phyloP scores from a whole-genome alignment of 352 stramenopile genomes.

The Phytopythium cucurbitacearum region DNA sequence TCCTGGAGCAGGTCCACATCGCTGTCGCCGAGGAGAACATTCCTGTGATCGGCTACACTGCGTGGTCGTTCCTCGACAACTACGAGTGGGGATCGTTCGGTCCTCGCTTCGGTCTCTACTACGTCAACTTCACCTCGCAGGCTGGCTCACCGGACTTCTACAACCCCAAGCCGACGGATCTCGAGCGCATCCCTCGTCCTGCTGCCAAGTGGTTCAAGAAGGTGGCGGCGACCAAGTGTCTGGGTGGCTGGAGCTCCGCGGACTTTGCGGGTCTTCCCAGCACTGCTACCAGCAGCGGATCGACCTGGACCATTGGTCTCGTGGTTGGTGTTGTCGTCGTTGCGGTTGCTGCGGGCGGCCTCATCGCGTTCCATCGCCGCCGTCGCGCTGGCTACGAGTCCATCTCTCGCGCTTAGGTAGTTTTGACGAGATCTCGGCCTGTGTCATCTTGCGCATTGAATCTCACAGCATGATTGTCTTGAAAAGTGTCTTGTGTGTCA shows the following conservation, averaged over 20 bases:
- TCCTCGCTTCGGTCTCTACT: conserved; percentile 58
- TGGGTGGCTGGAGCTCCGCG: conserved; percentile 5
- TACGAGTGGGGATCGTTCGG: conserved; percentile 42
- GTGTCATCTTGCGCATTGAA: too few species aligned
- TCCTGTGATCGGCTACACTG: conserved; percentile 23
- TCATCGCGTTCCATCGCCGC: too few species aligned
- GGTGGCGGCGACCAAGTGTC: conserved; percentile 24
- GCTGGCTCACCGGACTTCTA: conserved; percentile 20
- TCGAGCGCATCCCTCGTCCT: conserved; percentile 29
- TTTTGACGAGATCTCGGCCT: too few species aligned
- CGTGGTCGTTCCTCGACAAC: conserved; percentile 39
- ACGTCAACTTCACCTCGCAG: conserved; percentile 48
- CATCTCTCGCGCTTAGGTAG: too few species aligned
- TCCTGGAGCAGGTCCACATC: conserved; percentile 36
- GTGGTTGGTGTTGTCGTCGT: too few species aligned
- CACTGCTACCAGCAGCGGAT: too few species aligned
- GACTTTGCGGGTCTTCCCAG: too few species aligned
- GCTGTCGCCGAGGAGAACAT: conserved; percentile 32
- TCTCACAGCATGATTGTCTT: too few species aligned
- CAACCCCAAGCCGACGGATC: conserved; percentile 21
- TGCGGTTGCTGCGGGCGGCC: too few species aligned
- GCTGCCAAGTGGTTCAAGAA: conserved; percentile 38
- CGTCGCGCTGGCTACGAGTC: too few species aligned
- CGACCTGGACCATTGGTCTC: too few species aligned
- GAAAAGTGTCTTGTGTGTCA: too few species aligned